Evolutionary conservation across 805 yeast genomes (phyloP).

Genomic region (Dipodascopsis uninucleata): DNA sequence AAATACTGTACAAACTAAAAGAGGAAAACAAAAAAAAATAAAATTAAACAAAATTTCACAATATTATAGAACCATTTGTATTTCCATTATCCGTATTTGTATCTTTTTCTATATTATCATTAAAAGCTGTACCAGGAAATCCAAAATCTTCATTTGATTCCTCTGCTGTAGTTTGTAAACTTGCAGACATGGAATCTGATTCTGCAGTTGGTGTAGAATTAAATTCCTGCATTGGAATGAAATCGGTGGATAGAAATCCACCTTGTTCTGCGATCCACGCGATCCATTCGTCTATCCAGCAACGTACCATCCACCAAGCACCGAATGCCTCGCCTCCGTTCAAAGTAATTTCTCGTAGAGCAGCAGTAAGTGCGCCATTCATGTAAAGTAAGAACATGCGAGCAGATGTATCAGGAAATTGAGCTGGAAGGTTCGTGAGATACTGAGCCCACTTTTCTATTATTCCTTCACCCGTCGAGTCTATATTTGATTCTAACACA

Average conservation of each 20-base stretch:
- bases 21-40: too few species aligned
- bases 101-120: too few species aligned
- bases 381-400: constrained; percentile 52
- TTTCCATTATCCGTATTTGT: too few species aligned
- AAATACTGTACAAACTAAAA: too few species aligned
- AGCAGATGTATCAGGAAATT: constrained; percentile 52
- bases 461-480: constrained; percentile 26
- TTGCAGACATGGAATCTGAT: too few species aligned
- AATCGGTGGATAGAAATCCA: constrained; percentile 31
- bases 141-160: too few species aligned
- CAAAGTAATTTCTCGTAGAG: constrained; percentile 59
- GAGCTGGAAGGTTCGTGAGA: constrained; percentile 43
- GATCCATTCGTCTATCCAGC: constrained; percentile 74
- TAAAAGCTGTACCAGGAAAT: too few species aligned
- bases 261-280: constrained; percentile 58
- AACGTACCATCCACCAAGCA: constrained; percentile 71
- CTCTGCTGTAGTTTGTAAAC: too few species aligned
- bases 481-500: background rate
- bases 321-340: constrained; percentile 59
- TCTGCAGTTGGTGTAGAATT: too few species aligned
- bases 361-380: constrained; percentile 53
- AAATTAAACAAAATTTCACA: too few species aligned
- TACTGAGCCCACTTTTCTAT: constrained; percentile 40
- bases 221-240: constrained; percentile 6
- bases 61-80: too few species aligned